Percentiles rank a stretch among this genome's conserved stretches.
Conservation (phyloP, 768 basidiomycete genomes). For the Amanita exitialis region DNA sequence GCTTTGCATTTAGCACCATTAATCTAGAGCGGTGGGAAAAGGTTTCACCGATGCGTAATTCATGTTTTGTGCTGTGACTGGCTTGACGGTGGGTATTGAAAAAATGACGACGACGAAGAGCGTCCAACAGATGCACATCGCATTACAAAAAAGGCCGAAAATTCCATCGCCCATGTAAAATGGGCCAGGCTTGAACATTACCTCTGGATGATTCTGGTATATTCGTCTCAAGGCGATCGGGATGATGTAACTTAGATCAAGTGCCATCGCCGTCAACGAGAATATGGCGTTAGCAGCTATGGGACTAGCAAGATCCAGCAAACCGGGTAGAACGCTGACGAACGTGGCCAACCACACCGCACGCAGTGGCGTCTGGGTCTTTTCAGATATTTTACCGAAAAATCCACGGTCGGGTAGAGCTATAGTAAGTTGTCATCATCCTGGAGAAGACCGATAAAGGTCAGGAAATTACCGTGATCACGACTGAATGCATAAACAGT, state of each 20-base stretch:
- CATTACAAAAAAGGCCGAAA: constrained; percentile 52
- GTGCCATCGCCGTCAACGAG: constrained; percentile 68
- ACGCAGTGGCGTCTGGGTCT: constrained; percentile 66
- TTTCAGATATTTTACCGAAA: constrained; percentile 56
- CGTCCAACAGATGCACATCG: constrained; percentile 61
- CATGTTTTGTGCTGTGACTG: constrained; percentile 67
- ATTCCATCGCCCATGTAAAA: constrained; percentile 74
- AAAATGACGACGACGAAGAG: constrained; percentile 63
- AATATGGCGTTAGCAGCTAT: constrained; percentile 77
- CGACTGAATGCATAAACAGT: constrained; percentile 81
- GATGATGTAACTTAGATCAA: constrained; percentile 74
- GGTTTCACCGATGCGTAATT: constrained; percentile 66
- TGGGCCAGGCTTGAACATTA: constrained; percentile 77
- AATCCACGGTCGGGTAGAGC: constrained; percentile 71
- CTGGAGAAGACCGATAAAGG: background rate
- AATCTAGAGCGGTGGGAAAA: background rate
- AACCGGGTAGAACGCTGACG: constrained; percentile 56
- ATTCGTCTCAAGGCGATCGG: constrained; percentile 69
- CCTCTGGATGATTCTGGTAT: constrained; percentile 67
- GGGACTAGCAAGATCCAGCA: constrained; percentile 69
- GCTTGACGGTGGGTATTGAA: constrained; percentile 57
- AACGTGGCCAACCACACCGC: constrained; percentile 68
- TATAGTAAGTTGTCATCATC: constrained; percentile 11
- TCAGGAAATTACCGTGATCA: constrained; percentile 43
- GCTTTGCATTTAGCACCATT: background rate